Evolutionary conservation across 192 early-diverging fungal genomes (phyloP), one percentile per base, ranked within the genome.

Genomic region (Globomyces pollinis-pini): DNA sequence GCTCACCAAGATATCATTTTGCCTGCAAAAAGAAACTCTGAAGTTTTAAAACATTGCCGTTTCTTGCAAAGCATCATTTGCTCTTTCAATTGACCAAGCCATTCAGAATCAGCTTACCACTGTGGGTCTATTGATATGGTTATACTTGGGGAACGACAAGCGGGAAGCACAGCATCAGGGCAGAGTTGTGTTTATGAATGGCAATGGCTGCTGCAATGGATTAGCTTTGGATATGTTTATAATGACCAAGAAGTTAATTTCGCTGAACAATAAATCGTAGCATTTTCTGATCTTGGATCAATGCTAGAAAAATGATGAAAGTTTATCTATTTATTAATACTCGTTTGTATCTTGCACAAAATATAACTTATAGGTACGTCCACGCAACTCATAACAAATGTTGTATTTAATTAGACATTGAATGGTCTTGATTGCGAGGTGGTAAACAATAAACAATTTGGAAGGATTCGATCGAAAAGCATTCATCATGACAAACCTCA

Each of bases 161-260:
- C 2, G 26, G 6, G 45, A 49, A 49, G 45, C 9, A 49, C 2
- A 49, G 23, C 28, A 49, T 49, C 2, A 23, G 15, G 45, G 45
- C 45, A 29, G 28, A 26, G 45, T 49, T 49, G 45, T 49, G 20
- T 49, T 49, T 15, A 7, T 9, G 45, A 29, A 24, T 49, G 45
- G 45, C 9, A 9, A 15, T 24, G 45, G 45, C 9, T 49, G 45
- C 15, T 49, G 45, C 23, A 49, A 49, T 49, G 45, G 45, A 23
- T 49, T 49, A 15, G 45, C 45, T 6, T 49, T 49, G 45, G 45
- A 49, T 29, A 49, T 49, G 45, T 24, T 49, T 15, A 24, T 49
- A 12, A 7, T 9, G 20, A 23, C 26, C 2, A 49, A 49, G 23
- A 49, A 49, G 45, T 24, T 49, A 15, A 49, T 28, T 29, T 49